Base-by-base conservation (phyloP, 805 yeast species). In the Candida chauliodis region DNA sequence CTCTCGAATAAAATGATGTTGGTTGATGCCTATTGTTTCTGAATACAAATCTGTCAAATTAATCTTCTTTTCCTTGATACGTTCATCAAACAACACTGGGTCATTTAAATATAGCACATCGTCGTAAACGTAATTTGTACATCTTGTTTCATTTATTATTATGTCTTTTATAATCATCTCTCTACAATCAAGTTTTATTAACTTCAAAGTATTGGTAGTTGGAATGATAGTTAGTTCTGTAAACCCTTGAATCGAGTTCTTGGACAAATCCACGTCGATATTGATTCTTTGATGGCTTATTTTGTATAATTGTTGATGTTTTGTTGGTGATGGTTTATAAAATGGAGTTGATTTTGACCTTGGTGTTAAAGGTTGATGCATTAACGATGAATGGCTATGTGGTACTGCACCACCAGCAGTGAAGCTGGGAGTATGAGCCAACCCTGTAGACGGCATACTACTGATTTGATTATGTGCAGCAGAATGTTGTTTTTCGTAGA, bases 171-270 rank as follows among this genome's bases (percentile, higher is more conserved):
- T 75, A 25, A 66, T 68, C 63, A 84, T 71, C 30, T 86, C 87
- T 37, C 95, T 76, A 42, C 95, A 86, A 56, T 93, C 98, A 36
- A 93, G 65, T 37, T 76, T 75, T 18, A 93, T 66, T 8, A 66
- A 63, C 41, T 75, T 76, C 31, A 91, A 63, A 1, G 67, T 51
- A 15, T 79, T 64, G 36, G 79, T 76, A 11, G 77, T 63, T 0
- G 99, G 97, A 13, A 85, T 70, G 2, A 90, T 68, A 1, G 93
- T 83, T 22, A 93, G 63, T 53, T 90, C 97, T 0, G 97, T 88
- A 47, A 76, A 72, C 11, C 98, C 99, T 0, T 52, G 54, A 5
- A 89, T 63, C 15, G 63, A 51, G 44, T 75, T 71, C 13, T 70
- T 66, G n/a, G 79, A 73, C 30, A 90, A 64, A 56, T 89, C 95